Percentiles rank a stretch among this genome's conserved stretches.
phyloP scores from a whole-genome alignment of 2,329 filamentous ascomycete genomes.

The Myotisia sp. region DNA sequence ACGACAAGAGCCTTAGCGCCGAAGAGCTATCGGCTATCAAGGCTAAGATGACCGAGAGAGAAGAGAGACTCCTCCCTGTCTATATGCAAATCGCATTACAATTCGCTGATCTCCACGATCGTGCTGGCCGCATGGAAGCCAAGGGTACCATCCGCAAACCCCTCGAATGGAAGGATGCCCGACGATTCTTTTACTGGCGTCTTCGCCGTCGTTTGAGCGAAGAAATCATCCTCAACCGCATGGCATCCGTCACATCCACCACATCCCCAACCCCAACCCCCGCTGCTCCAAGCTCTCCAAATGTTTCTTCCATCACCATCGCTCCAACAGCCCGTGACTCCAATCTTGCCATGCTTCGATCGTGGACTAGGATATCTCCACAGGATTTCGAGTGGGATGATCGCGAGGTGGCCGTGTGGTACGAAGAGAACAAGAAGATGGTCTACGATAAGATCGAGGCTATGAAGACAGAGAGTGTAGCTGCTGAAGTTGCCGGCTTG shows the following conservation, averaged over 20 bases:
- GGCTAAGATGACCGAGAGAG: constrained; percentile 66
- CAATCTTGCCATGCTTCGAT: constrained; percentile 61
- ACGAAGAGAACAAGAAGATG: constrained; percentile 79
- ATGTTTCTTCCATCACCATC: constrained; percentile 16
- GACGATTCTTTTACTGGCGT: constrained; percentile 99
- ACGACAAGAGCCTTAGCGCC: constrained; percentile 50
- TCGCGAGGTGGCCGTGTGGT: constrained; percentile 78
- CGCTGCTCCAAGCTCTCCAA: constrained; percentile 29
- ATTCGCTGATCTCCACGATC: constrained; percentile 94
- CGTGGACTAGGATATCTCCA: constrained; percentile 59
- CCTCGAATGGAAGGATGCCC: constrained; percentile 73
- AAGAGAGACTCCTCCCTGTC: constrained; percentile 78
- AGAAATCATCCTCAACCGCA: constrained; percentile 89
- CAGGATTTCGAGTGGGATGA: constrained; percentile 66
- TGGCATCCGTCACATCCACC: constrained; percentile 38
- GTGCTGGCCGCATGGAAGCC: constrained; percentile 92
- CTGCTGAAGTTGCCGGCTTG: constrained; percentile 54
- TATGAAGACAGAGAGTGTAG: constrained; percentile 62
- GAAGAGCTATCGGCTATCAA: constrained; percentile 70
- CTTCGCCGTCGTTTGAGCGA: constrained; percentile 91
- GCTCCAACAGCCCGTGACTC: constrained; percentile 42
- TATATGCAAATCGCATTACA: constrained; percentile 93
- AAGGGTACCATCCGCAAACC: constrained; percentile 82
- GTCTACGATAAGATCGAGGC: constrained; percentile 73
- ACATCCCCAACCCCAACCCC: constrained; percentile 23